phyloP scores from a whole-genome alignment of 2,329 filamentous ascomycete species.

The Rhinocladiella mackenziei region DNA sequence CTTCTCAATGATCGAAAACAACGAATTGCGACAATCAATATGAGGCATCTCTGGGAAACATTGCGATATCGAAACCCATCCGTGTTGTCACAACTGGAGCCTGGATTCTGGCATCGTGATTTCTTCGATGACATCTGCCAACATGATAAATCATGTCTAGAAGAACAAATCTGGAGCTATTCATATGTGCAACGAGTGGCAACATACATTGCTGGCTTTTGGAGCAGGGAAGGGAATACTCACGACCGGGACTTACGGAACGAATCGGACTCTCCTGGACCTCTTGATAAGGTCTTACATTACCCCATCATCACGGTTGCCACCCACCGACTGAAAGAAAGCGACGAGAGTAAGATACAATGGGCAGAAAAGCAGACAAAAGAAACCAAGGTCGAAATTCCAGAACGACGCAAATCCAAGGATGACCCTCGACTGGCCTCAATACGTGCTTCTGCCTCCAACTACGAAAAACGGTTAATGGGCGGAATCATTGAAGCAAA shows the following conservation, averaged over 20 bases:
- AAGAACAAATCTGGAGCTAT: slow-evolving; percentile 52
- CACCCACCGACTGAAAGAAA: slow-evolving; percentile 38
- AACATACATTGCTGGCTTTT: slow-evolving; percentile 45
- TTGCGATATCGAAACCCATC: slow-evolving; percentile 40
- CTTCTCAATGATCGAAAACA: slow-evolving; percentile 42
- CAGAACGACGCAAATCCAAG: slow-evolving; percentile 33
- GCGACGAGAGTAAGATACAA: slow-evolving; percentile 46
- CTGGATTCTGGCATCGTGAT: slow-evolving; percentile 31
- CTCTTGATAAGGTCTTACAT: too few relatives aligned
- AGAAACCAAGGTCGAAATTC: slow-evolving; percentile 9
- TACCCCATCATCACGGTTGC: slow-evolving; percentile 32
- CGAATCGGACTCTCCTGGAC: too few relatives aligned
- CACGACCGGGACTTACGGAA: too few relatives aligned
- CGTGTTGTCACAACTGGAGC: slow-evolving; percentile 19
- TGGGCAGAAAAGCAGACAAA: slow-evolving; percentile 34
- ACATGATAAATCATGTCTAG: slow-evolving; percentile 35
- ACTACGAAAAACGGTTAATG: slow-evolving; percentile 78
- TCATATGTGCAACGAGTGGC: slow-evolving; percentile 60
- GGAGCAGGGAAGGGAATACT: too few relatives aligned
- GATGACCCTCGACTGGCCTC: slow-evolving; percentile 43
- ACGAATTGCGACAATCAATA: slow-evolving; percentile 55
- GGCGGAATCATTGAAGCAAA: slow-evolving; percentile 75
- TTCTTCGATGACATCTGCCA: slow-evolving; percentile 29
- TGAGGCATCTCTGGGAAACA: slow-evolving; percentile 63
- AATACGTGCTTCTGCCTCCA: slow-evolving; percentile 58